Percentiles rank a stretch among this genome's conserved stretches.
These are phyloP conservation scores for Syzygium malaccense DNA, from an alignment of 441 rosid species.

Conservation along the genomic window DNA sequence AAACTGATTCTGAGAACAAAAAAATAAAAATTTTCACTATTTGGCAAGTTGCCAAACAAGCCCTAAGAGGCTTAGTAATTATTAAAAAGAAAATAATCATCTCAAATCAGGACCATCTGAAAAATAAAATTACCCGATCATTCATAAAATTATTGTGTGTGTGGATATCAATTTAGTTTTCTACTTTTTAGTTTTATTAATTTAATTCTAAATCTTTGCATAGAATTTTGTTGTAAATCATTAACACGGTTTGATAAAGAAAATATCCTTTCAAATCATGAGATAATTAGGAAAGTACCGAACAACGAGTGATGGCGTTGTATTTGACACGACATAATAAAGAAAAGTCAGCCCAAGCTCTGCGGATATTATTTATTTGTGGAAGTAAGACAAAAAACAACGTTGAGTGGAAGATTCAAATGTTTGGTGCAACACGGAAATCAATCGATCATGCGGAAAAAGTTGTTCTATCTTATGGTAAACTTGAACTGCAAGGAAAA, in stretches of 20 bases:
- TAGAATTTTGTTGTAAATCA: not conserved
- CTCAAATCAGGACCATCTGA: not conserved
- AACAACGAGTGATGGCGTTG: not conserved
- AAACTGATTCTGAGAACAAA: no score
- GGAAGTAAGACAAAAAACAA: not conserved
- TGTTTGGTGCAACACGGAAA: not conserved
- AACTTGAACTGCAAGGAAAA: not conserved
- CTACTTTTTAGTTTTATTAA: not conserved
- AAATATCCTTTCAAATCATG: not conserved
- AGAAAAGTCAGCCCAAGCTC: not conserved
- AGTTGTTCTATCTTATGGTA: not conserved
- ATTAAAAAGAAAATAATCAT: not conserved
- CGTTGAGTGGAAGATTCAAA: not conserved
- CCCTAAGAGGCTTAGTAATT: not conserved
- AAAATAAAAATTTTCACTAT: no score
- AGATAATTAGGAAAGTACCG: not conserved
- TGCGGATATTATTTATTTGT: not conserved
- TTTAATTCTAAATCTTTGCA: not conserved
- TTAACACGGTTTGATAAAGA: not conserved
- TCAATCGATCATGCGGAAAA: not conserved
- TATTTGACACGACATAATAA: not conserved
- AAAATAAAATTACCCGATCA: not conserved
- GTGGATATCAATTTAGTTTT: rapidly evolving
- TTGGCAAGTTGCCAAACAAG: no score
- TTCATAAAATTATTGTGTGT: rapidly evolving